Base-by-base conservation (phyloP, 164 flowering plant genomes). In the Piper longum region DNA sequence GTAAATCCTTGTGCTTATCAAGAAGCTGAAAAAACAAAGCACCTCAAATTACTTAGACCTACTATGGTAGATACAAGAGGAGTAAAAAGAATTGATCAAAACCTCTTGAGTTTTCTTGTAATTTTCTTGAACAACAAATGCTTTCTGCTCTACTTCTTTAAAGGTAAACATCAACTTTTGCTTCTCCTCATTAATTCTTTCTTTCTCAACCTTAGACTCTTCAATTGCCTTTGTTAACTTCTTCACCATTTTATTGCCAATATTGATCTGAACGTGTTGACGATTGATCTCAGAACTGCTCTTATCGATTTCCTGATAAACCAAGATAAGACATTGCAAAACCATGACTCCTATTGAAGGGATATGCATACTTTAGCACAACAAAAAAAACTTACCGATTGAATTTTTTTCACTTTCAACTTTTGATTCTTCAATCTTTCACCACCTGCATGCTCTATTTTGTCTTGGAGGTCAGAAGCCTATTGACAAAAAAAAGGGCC, bases 391-490 rank as follows among this genome's bases (percentile, higher is more conserved):
- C 99, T 89, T 77, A 95, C 99, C 66, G 86, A 77, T 66, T 91
- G 97, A 67, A 95, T 85, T 71, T 89, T 81, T 9, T 69, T 69
- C 61, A 95, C 96, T 69, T 83, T 91, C 61, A 75, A 62, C 73
- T 81, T 88, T 54, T 95, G 99, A 17, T 59, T 64, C 76, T 81
- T 89, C 72, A 91, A 69, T 55, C 65, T 80, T 72, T 91, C 97
- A 55, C 99, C 99, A 17, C 99, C 99, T 48, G 96, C 97, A 81
- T 91, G 88, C 73, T 95, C 99, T 66, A 95, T 86, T 69, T 80
- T 84, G 43, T 52, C 78, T 70, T 95, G 99, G 61, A 95, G 90
- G 73, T 82, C 87, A 55, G 63, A 70, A 66, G 91, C 96, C 99
- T 95, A 26, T 16, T 76, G 63, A 52, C 8, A 62, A 43, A 19